phyloP scores from a whole-genome alignment of 768 basidiomycete genomes.

The Leccinum uliginosum region DNA sequence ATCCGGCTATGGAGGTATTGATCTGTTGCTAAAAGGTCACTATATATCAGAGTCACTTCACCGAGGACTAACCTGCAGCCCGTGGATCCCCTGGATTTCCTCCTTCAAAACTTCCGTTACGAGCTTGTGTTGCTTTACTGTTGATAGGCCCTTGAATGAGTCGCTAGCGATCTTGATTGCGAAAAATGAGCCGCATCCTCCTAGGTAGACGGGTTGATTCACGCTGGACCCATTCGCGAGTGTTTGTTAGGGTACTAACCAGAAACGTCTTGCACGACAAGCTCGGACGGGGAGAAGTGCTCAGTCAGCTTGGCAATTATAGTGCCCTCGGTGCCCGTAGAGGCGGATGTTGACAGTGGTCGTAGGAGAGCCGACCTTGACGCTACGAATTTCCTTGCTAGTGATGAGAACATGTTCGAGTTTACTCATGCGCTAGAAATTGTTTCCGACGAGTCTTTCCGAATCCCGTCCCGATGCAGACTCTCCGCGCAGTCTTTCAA shows the following conservation, averaged over 20 bases:
- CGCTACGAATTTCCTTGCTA: slow-evolving; percentile 33
- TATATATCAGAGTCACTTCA: not conserved
- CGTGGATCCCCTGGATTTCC: slow-evolving; percentile 90
- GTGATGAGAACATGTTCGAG: slow-evolving; percentile 13
- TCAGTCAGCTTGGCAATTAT: slow-evolving; percentile 71
- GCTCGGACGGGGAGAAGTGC: slow-evolving; percentile 71
- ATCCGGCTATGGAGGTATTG: slow-evolving; percentile 26
- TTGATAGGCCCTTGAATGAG: slow-evolving; percentile 81
- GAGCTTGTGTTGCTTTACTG: slow-evolving; percentile 90
- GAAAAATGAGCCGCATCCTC: slow-evolving; percentile 97
- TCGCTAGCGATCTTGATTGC: slow-evolving; percentile 83
- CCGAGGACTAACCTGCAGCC: slow-evolving; percentile 70
- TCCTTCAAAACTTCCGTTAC: slow-evolving; percentile 83
- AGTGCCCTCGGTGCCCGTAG: slow-evolving; percentile 39
- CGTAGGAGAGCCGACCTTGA: slow-evolving; percentile 26
- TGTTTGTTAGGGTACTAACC: slow-evolving; percentile 47
- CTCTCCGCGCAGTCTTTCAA: slow-evolving; percentile 19
- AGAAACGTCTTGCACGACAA: slow-evolving; percentile 92
- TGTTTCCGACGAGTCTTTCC: not conserved
- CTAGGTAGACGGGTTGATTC: slow-evolving; percentile 36
- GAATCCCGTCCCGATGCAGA: slow-evolving; percentile 12
- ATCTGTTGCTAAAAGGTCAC: slow-evolving; percentile 30
- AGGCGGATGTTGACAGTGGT: slow-evolving; percentile 22
- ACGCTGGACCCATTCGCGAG: not conserved
- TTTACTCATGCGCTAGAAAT: not conserved